phyloP scores from a whole-genome alignment of 2,329 filamentous ascomycete genomes.

The Pseudogymnoascus sp. region DNA sequence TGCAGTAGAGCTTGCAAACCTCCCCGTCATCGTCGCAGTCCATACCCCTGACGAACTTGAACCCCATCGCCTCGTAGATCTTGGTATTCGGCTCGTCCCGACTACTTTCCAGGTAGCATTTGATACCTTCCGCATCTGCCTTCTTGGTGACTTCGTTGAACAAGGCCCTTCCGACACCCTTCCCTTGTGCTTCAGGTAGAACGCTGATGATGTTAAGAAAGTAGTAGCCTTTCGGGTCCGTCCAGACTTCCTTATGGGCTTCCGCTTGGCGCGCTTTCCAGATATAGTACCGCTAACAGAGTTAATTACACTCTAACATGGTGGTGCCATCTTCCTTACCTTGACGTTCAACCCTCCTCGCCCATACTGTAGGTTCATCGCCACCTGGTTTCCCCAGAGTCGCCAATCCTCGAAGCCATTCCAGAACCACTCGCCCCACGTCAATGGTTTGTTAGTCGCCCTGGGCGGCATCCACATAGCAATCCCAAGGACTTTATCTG shows the following conservation, averaged over 20 bases:
- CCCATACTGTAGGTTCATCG: constrained; percentile 62
- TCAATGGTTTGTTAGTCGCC: constrained; percentile 38
- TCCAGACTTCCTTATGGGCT: constrained; percentile 57
- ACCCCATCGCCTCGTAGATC: constrained; percentile 66
- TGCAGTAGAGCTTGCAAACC: constrained; percentile 44
- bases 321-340: constrained; percentile 28
- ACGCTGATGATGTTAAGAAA: constrained; percentile 73
- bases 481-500: constrained; percentile 53
- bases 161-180: constrained; percentile 57
- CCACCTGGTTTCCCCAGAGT: constrained; percentile 58
- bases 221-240: constrained; percentile 60
- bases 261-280: constrained; percentile 62
- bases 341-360: constrained; percentile 60
- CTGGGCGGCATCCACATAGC: constrained; percentile 65
- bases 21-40: constrained; percentile 57
- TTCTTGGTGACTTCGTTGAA: constrained; percentile 55
- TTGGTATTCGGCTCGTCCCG: constrained; percentile 60
- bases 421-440: constrained; percentile 52
- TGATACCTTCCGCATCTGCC: constrained; percentile 57
- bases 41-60: constrained; percentile 57
- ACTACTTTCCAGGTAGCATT: constrained; percentile 65
- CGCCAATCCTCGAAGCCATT: constrained; percentile 45
- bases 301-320: background rate
- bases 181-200: constrained; percentile 55
- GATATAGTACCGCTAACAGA: constrained; percentile 56